Percentiles rank a stretch among this genome's conserved stretches.
phyloP scores from a whole-genome alignment of 352 stramenopile species.

The Phytopythium litorale region DNA sequence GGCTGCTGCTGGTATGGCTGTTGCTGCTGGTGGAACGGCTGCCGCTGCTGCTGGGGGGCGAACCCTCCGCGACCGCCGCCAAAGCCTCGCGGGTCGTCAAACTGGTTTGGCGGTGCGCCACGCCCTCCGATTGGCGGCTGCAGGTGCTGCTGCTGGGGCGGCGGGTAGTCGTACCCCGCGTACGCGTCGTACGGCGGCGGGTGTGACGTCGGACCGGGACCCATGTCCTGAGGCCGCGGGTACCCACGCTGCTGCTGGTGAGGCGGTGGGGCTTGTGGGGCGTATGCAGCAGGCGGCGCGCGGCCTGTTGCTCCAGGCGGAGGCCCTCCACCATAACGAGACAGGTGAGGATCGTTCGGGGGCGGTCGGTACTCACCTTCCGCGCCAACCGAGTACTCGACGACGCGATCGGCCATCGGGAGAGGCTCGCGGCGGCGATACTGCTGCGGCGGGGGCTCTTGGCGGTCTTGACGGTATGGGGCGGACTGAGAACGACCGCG shows the following conservation, averaged over 20 bases:
- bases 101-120: background rate
- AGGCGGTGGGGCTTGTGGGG: background rate
- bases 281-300: background rate
- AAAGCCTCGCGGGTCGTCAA: background rate
- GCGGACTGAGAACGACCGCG: background rate
- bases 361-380: constrained; percentile 1
- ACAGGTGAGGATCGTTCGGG: constrained; percentile 14
- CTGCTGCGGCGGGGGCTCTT: background rate
- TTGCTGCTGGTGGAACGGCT: constrained; percentile 17
- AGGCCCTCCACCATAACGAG: constrained; percentile 14
- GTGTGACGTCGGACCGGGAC: background rate
- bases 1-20: constrained; percentile 14
- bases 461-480: constrained; percentile 1
- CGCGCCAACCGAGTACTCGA: constrained; percentile 1
- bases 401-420: background rate
- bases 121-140: background rate
- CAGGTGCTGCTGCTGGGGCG: constrained; percentile 2
- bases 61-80: constrained; percentile 1
- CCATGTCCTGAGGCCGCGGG: constrained; percentile 1
- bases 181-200: constrained; percentile 1
- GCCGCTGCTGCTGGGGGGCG: background rate
- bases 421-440: background rate
- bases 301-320: constrained; percentile 5
- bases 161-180: constrained; percentile 1
- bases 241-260: constrained; percentile 2